A percentile compares a stretch with the other conserved stretches of the same genome.
Evolutionary conservation across 805 yeast genomes (phyloP).

Genomic region (Wickerhamiella galacta): DNA sequence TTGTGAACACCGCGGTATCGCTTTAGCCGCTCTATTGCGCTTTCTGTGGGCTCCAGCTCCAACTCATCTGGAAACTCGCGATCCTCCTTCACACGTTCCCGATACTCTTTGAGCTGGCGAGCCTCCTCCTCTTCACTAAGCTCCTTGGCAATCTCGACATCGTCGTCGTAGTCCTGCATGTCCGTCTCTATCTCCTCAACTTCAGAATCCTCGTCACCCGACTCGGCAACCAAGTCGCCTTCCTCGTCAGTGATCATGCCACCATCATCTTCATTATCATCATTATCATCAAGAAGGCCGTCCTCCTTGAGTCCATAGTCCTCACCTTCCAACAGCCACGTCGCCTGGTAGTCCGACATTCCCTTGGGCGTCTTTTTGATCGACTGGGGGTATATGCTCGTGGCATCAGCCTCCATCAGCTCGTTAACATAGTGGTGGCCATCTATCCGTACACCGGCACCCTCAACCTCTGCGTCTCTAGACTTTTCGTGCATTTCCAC

Average conservation of each 20-base stretch:
- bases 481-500: slow-evolving; percentile 18
- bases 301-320: slow-evolving; percentile 27
- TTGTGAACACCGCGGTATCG: slow-evolving; percentile 82
- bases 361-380: slow-evolving; percentile 44
- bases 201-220: slow-evolving; percentile 43
- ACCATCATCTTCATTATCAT: slow-evolving; percentile 17
- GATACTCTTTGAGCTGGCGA: slow-evolving; percentile 52
- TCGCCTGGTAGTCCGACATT: slow-evolving; percentile 59
- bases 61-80: slow-evolving; percentile 91
- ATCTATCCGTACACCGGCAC: slow-evolving; percentile 37
- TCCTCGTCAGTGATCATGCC: slow-evolving; percentile 15
- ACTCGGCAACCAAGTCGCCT: slow-evolving; percentile 13
- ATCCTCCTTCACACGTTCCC: slow-evolving; percentile 62
- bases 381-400: slow-evolving; percentile 14
- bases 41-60: slow-evolving; percentile 60
- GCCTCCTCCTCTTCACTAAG: slow-evolving; percentile 70
- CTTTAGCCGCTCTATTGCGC: slow-evolving; percentile 56
- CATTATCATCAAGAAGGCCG: slow-evolving; percentile 18
- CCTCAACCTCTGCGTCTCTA: slow-evolving; percentile 19
- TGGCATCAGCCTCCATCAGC: slow-evolving; percentile 18
- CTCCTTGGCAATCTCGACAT: slow-evolving; percentile 53
- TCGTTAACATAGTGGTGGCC: slow-evolving; percentile 35
- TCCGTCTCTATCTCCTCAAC: slow-evolving; percentile 51
- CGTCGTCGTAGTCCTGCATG: slow-evolving; percentile 13
- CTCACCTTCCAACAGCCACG: slow-evolving; percentile 43